A percentile compares a stretch with the other conserved stretches of the same genome.
phyloP scores from a whole-genome alignment of 2,329 filamentous ascomycete species.

The Huntiella bhutanensis region DNA sequence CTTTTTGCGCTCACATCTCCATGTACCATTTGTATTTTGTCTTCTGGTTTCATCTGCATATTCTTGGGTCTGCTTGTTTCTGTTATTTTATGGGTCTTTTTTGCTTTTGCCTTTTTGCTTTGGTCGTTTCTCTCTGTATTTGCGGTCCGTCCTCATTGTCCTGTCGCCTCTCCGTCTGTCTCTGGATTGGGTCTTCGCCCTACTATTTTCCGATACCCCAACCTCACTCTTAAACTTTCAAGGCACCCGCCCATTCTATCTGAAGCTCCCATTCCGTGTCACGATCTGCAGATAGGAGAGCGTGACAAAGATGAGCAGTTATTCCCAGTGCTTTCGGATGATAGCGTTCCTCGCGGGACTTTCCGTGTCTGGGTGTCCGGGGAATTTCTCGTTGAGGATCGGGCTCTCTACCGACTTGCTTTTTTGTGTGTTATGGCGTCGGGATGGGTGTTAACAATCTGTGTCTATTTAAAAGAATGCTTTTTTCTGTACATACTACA shows the following conservation, averaged over 20 bases:
- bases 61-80: conserved; percentile 7
- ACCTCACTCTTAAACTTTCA: neutral
- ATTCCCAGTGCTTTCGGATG: neutral
- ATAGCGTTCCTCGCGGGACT: neutral
- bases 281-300: neutral
- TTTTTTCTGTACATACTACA: neutral
- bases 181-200: neutral
- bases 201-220: neutral
- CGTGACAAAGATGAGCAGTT: conserved; percentile 1
- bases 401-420: conserved; percentile 3
- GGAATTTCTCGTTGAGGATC: neutral
- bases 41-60: conserved; percentile 12
- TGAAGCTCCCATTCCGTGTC: neutral
- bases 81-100: conserved; percentile 9
- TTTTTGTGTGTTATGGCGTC: conserved; percentile 1
- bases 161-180: neutral
- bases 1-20: conserved; percentile 5
- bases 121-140: conserved; percentile 2
- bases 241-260: no score
- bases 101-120: conserved; percentile 5
- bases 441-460: neutral
- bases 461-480: conserved; percentile 5
- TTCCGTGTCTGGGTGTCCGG: conserved; percentile 2
- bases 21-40: conserved; percentile 9
- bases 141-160: neutral